Conservation (phyloP, 495 filamentous ascomycete species). For the Xylaria curta region DNA sequence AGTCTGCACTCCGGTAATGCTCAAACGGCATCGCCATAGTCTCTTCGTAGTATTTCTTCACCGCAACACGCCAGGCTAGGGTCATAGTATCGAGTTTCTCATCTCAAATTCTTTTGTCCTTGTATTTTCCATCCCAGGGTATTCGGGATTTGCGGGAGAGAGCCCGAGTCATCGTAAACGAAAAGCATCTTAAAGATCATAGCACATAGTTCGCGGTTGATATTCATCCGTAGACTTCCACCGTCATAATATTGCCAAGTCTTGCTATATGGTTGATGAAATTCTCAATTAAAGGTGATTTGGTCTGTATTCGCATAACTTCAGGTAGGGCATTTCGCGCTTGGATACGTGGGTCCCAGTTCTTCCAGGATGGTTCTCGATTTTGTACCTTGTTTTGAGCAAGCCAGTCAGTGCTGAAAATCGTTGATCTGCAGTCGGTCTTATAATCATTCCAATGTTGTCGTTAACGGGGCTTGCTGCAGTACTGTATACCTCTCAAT, state of each 20-base stretch:
- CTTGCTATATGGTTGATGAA: background rate
- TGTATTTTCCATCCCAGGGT: background rate
- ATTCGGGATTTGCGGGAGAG: too few relatives aligned
- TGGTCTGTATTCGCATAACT: too few relatives aligned
- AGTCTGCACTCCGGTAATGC: background rate
- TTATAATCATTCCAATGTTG: background rate
- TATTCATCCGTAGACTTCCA: background rate
- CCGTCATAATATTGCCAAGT: background rate
- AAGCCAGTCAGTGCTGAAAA: background rate
- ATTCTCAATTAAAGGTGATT: background rate
- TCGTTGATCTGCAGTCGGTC: background rate
- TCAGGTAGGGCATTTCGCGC: too few relatives aligned
- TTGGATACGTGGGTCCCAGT: background rate
- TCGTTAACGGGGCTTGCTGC: background rate
- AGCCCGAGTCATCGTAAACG: too few relatives aligned
- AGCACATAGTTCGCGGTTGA: background rate
- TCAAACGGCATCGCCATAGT: background rate
- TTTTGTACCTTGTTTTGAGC: background rate
- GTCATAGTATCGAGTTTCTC: background rate
- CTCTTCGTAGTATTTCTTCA: conserved; percentile 1
- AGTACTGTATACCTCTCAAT: background rate
- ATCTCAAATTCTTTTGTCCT: background rate
- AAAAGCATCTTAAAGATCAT: background rate
- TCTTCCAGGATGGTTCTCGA: background rate
- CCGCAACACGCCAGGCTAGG: background rate